Base-by-base conservation (phyloP, 2,329 filamentous ascomycete species). In the Periconia sp. region DNA sequence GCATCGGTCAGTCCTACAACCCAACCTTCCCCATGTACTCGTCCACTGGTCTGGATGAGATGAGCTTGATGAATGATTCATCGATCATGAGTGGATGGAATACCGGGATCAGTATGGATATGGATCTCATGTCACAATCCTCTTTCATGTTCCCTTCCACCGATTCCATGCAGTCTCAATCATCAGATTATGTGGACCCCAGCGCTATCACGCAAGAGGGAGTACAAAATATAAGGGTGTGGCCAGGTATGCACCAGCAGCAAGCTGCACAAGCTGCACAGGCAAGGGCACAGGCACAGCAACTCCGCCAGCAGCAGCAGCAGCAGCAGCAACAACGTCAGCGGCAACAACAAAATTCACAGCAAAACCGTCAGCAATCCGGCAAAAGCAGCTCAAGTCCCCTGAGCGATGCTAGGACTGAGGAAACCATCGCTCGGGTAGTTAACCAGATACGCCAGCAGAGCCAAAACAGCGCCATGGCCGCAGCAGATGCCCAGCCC, bases 361-460 rank as follows among this genome's bases (percentile, higher is more conserved):
- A 69, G 45, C 56, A 55, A 31, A 63, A 63, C 43, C 43, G 64
- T 10, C 62, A 65, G 37, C 61, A 66, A n/a, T 57, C 60, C 54
- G 65, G 62, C 53, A 66, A 66, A 41, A 70, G 68, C 55, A 69
- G 68, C 15, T 74, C 76, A 1, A 73, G 76, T 59, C 73, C 70
- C 10, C 57, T 70, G 54, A 69, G 73, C 47, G 79, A 80, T 58
- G 74, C 77, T 27, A 77, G 76, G 60, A 78, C 77, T 47, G 92
- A 97, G 75, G 91, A 97, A 77, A 95, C 92, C 74, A 97, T 97
- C 63, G 91, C 91, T 20, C 91, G 94, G 71, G 84, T 97, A 3
- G 82, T 97, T 33, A 92, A 93, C 77, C 91, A 92, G 50, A 96
- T 97, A 88, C 87, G 92, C 63, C 85, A 91, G 64, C 85, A 79